Evolutionary conservation across 495 filamentous ascomycete species (phyloP).

Genomic region (Aspergillus ellipticus): DNA sequence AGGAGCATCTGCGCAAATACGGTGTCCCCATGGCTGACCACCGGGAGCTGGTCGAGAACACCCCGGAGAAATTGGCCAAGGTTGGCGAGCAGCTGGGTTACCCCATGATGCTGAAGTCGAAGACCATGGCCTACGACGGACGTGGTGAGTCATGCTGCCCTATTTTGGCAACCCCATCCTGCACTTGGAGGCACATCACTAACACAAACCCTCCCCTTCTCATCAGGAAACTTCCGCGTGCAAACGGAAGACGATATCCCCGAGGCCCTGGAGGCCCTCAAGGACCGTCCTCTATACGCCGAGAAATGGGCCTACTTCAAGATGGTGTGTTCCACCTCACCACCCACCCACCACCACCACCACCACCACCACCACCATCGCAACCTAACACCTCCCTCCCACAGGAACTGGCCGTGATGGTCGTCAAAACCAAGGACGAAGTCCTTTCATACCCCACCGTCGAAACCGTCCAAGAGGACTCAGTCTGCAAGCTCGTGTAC

Average conservation of each 20-base stretch:
- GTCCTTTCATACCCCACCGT: conserved; percentile 81
- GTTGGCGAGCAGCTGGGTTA: conserved; percentile 67
- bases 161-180: no score
- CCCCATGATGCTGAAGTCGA: conserved; percentile 92
- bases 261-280: conserved; percentile 63
- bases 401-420: conserved; percentile 87
- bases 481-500: conserved; percentile 91
- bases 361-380: background rate
- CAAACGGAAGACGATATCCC: conserved; percentile 62
- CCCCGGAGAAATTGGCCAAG: conserved; percentile 55
- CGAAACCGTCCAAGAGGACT: conserved; percentile 93
- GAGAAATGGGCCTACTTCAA: conserved; percentile 88
- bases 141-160: conserved; percentile 45
- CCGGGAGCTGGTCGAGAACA: conserved; percentile 51
- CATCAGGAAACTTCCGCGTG: conserved; percentile 76
- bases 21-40: conserved; percentile 70
- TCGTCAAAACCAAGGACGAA: conserved; percentile 80
- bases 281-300: conserved; percentile 72
- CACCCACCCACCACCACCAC: background rate
- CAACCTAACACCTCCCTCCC: background rate
- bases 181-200: no score
- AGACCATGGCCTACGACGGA: conserved; percentile 92
- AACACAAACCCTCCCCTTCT: background rate
- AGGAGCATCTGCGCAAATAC: conserved; percentile 67
- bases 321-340: conserved; percentile 38